Conservation (phyloP, 306 rosid species). For the Corylus avellana region DNA sequence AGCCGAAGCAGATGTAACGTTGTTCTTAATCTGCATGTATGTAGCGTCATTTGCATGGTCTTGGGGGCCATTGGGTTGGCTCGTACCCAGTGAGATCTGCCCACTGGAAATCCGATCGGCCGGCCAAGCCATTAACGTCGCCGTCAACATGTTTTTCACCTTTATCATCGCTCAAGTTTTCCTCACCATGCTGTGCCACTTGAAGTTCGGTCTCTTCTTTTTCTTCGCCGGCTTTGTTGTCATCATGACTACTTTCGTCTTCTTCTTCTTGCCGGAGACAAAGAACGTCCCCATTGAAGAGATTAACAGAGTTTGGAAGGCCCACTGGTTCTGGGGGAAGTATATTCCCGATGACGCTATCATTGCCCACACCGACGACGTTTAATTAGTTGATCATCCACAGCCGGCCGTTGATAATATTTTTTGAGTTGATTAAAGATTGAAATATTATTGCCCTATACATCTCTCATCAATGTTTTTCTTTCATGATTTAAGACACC, state of each 20-base stretch:
- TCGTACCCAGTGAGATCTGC: conserved; percentile 62
- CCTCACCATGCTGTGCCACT: conserved; percentile 53
- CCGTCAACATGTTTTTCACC: conserved; percentile 57
- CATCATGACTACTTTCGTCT: conserved; percentile 46
- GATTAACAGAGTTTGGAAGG: conserved; percentile 48
- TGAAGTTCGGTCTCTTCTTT: conserved; percentile 60
- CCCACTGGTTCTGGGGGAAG: conserved; percentile 60
- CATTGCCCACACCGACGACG: background rate
- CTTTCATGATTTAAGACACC: no score
- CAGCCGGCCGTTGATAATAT: background rate
- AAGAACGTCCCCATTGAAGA: conserved; percentile 55
- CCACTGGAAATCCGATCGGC: conserved; percentile 60
- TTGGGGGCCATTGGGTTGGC: conserved; percentile 74
- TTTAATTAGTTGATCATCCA: background rate
- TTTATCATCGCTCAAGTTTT: conserved; percentile 48
- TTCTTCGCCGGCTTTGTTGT: conserved; percentile 47
- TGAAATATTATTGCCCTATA: no score
- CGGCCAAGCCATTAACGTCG: conserved; percentile 55
- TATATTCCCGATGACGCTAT: conserved; percentile 11
- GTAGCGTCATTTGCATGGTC: conserved; percentile 79
- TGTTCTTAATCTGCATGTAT: conserved; percentile 51
- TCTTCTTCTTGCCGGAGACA: conserved; percentile 53
- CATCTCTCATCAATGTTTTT: no score
- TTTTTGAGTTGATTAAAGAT: no score
- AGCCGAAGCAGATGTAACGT: conserved; percentile 23